phyloP scores from a whole-genome alignment of 495 filamentous ascomycete genomes.

The Tuber microsphaerosporum region DNA sequence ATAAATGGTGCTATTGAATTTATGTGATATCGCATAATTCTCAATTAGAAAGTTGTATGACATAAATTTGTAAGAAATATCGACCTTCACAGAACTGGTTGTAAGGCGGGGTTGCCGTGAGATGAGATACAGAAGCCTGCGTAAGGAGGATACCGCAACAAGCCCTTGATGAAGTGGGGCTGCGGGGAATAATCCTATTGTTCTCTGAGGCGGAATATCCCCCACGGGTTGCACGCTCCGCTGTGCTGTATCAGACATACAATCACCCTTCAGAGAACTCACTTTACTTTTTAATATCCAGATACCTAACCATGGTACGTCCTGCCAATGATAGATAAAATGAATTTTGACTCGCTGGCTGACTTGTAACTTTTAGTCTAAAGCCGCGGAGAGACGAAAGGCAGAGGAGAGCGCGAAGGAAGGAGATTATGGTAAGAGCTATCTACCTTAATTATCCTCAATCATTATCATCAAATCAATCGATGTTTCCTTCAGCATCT shows the following conservation, averaged over 20 bases:
- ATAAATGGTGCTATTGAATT: neutral
- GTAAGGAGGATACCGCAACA: neutral
- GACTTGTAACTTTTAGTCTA: conserved; percentile 22
- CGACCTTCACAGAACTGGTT: neutral
- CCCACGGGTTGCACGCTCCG: neutral
- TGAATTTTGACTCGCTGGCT: conserved; percentile 2
- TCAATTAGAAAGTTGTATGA: neutral
- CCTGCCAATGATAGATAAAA: neutral
- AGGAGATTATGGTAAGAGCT: conserved; percentile 50
- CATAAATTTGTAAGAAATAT: neutral
- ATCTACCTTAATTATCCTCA: neutral
- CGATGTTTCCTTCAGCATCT: conserved; percentile 8
- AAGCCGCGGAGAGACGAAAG: conserved; percentile 41
- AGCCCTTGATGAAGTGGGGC: neutral
- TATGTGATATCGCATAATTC: neutral
- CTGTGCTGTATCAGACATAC: neutral
- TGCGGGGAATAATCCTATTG: neutral
- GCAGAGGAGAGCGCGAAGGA: conserved; percentile 48
- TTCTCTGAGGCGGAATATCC: neutral
- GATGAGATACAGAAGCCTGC: neutral
- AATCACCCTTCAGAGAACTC: neutral
- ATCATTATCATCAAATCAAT: neutral
- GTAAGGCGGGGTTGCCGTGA: neutral
- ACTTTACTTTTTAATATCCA: neutral
- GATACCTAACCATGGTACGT: neutral